These are phyloP conservation scores for Collybia sordida DNA, from an alignment of 768 basidiomycete species.

Conservation along the genomic window DNA sequence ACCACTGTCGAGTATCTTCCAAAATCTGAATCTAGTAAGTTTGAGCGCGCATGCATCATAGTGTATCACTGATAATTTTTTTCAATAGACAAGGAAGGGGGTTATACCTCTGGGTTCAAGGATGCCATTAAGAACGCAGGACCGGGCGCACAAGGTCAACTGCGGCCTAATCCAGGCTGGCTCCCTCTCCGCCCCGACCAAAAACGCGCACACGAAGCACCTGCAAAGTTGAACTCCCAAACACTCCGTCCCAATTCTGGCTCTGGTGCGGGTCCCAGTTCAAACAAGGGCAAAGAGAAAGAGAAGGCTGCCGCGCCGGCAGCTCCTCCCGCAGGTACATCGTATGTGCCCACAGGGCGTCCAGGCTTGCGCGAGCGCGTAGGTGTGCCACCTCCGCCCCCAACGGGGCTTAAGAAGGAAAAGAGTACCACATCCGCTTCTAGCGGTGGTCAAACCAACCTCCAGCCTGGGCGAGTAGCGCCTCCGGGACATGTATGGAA, in stretches of 20 bases:
- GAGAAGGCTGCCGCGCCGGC: no score
- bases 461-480: neutral
- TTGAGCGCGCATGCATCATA: neutral
- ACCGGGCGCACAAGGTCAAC: conserved; percentile 3
- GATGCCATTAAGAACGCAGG: neutral
- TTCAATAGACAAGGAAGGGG: no score
- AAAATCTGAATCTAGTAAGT: neutral
- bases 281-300: no score
- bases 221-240: conserved; percentile 2
- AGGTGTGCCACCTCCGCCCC: no score
- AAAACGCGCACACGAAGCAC: conserved; percentile 12
- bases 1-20: conserved; percentile 8
- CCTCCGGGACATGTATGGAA: conserved; percentile 3
- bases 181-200: conserved; percentile 11
- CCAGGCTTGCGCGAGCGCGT: no score
- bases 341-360: no score
- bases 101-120: neutral
- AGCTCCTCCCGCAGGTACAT: no score
- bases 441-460: neutral
- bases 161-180: conserved; percentile 11
- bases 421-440: neutral
- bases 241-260: neutral
- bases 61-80: no score
- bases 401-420: neutral
- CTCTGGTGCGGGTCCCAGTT: no score